These are phyloP conservation scores for Xylariales sp. DNA, from an alignment of 2,329 filamentous ascomycete species.

Conservation along the genomic window DNA sequence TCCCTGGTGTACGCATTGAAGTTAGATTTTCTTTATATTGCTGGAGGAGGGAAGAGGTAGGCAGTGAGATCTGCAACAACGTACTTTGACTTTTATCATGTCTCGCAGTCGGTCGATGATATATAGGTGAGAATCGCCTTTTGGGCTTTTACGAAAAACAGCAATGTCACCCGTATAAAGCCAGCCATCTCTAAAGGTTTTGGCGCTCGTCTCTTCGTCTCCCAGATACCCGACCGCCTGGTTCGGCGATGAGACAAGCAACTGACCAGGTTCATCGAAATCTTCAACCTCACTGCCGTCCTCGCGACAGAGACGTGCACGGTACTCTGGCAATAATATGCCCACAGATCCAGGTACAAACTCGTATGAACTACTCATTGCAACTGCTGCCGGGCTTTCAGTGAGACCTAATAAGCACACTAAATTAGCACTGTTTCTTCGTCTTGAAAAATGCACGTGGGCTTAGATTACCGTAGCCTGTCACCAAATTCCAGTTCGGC, in stretches of 20 bases:
- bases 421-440: background rate
- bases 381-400: constrained; percentile 1
- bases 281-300: constrained; percentile 4
- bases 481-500: background rate
- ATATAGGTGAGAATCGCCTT: background rate
- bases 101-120: constrained; percentile 1
- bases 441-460: background rate
- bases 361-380: constrained; percentile 5
- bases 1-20: too few relatives aligned
- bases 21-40: too few relatives aligned
- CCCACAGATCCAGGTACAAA: constrained; percentile 1
- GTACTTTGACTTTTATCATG: constrained; percentile 4
- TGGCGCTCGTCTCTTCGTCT: background rate
- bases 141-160: background rate
- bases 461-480: background rate
- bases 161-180: constrained; percentile 1
- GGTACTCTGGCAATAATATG: constrained; percentile 1
- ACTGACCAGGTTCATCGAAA: constrained; percentile 5
- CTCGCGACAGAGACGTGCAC: constrained; percentile 2
- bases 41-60: too few relatives aligned
- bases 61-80: too few relatives aligned
- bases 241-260: constrained; percentile 4
- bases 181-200: background rate
- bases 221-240: constrained; percentile 3
- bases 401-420: background rate